Evolutionary conservation across 2,329 filamentous ascomycete species (phyloP), one percentile per base, ranked within the genome.

Genomic region (Verruconis gallopava): DNA sequence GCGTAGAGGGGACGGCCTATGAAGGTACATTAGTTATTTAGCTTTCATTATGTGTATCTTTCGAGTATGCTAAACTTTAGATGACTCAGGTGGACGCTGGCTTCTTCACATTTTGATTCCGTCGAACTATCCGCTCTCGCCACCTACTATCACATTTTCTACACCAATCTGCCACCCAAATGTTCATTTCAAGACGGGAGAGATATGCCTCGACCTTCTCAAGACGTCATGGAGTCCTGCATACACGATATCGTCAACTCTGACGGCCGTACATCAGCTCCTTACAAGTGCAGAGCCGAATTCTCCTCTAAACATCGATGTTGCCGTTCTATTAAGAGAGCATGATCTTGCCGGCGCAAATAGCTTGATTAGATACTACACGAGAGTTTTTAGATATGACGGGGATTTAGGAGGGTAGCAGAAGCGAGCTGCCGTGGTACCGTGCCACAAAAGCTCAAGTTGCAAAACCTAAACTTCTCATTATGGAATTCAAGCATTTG

Each of bases 131-230:
- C 91, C 91, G 3, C 71, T 82, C 44, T 63, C 73, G 1, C 81
- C 91, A 1, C 91, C 91, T 1, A 71, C 67, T 32, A 79, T 98
- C 50, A 69, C 64, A 44, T 98, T 98, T 66, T 65, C 71, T n/a
- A 98, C 86, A 25, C 76, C 77, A 47, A 77, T 93, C 50, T 82
- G 85, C 53, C 86, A 94, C 65, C 79, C 88, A 37, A 95, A 95
- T 62, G 77, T 81, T 36, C 66, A 72, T 47, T 77, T 76, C 57
- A 65, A 68, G 30, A 60, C 60, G 46, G 91, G 91, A 51, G 88
- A 95, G 63, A 91, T 98, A 56, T 98, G 91, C 60, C 75, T 96
- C 20, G 91, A 95, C 56, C 71, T 96, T 47, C 70, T 98, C 39
- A 77, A 74, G 46, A 68, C 65, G 1, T 72, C 73, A 14, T 96